Percentiles rank a stretch among this genome's conserved stretches.
Conservation (phyloP, 129 eudicot species). For the Mikania micrantha region DNA sequence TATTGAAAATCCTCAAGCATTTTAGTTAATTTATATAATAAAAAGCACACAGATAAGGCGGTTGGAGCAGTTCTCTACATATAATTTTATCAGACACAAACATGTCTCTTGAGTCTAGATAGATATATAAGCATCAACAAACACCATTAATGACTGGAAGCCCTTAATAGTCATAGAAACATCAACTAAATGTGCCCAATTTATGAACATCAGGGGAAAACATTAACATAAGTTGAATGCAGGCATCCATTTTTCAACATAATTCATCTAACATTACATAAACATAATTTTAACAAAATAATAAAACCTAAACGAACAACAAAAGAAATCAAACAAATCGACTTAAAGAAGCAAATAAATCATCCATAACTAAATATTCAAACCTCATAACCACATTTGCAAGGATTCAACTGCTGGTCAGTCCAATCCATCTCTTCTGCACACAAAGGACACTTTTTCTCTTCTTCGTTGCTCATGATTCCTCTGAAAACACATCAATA, state of each 20-base stretch:
- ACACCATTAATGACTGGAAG: conserved; percentile 1
- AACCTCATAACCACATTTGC: conserved; percentile 83
- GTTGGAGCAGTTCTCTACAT: too few relatives aligned
- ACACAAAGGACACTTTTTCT: conserved; percentile 78
- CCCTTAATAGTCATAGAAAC: neutral
- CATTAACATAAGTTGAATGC: conserved; percentile 5
- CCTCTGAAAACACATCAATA: conserved; percentile 27
- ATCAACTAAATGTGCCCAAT: conserved; percentile 2
- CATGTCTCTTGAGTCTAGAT: too few relatives aligned
- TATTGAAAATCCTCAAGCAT: too few relatives aligned
- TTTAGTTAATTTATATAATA: too few relatives aligned
- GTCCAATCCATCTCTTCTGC: conserved; percentile 94
- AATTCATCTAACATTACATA: neutral
- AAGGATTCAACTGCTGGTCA: conserved; percentile 77
- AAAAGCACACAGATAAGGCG: too few relatives aligned
- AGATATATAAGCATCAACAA: neutral
- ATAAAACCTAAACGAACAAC: conserved; percentile 1
- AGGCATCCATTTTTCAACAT: neutral
- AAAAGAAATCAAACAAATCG: conserved; percentile 8
- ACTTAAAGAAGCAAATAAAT: neutral
- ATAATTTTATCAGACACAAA: too few relatives aligned
- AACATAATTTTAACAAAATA: neutral
- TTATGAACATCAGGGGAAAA: neutral
- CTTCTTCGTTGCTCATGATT: conserved; percentile 55
- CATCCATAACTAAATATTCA: neutral